A percentile compares a stretch with the other conserved stretches of the same genome.
These are phyloP conservation scores for Perkinsus marinus DNA, from an alignment of 169 alveolate genomes.

Conservation along the genomic window DNA sequence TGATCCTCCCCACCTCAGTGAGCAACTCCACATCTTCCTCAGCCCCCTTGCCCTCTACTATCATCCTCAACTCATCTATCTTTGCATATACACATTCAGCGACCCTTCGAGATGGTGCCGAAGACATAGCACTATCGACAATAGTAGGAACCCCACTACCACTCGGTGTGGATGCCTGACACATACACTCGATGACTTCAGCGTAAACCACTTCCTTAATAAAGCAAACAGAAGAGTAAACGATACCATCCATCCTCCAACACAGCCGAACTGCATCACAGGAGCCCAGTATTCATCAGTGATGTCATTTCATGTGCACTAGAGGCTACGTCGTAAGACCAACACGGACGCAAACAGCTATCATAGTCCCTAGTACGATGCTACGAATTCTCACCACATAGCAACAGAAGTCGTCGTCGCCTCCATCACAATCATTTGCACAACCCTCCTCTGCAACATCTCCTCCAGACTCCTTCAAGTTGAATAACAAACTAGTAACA, in stretches of 20 bases:
- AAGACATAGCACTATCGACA: not conserved
- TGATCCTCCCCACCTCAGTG: not conserved
- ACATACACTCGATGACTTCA: no score
- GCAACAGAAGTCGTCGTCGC: not conserved
- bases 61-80: not conserved
- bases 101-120: not conserved
- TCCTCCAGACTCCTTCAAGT: not conserved
- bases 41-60: not conserved
- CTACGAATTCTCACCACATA: no score
- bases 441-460: not conserved
- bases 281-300: no score
- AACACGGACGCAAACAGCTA: no score
- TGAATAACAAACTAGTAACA: not conserved
- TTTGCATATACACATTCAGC: not conserved
- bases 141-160: not conserved
- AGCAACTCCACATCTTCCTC: not conserved
- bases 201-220: no score
- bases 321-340: no score
- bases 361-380: no score
- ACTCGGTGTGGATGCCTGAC: not conserved
- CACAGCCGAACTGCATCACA: no score
- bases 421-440: no score
- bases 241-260: no score
- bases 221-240: no score
- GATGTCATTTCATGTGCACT: no score